Evolutionary conservation across 1,139 yeast genomes (phyloP), one percentile per base, ranked within the genome.

Genomic region (Sugiyamaella pinicola): DNA sequence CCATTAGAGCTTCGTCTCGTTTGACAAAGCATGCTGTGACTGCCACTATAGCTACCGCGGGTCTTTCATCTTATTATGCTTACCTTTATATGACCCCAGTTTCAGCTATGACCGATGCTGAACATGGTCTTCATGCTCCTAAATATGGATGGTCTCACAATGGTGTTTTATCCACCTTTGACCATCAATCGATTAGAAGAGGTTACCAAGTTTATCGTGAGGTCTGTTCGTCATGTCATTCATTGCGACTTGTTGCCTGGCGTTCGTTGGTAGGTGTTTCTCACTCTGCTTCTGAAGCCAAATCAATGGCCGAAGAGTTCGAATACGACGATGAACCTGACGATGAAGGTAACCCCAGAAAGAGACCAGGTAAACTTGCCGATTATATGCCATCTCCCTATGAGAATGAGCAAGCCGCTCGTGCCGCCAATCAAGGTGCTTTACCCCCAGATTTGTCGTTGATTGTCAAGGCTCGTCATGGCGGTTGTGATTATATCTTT

Each of bases 381-480:
- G 99, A 93, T 76, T 83, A 87, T 76, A 78, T 95, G 66, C 98
- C 96, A 65, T 87, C 87, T 61, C 99, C 99, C 57, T 93, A 93
- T 74, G 90, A 87, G 64, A 93, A 93, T 73, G 99, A 93, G 74
- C 95, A 95, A 78, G 98, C 98, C 62, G 99, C 99, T 51, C 89
- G 99, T 80, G 97, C 99, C 63, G 97, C 96, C 61, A 93, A 93
- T 81, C 97, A 89, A 78, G 99, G 99, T 75, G 97, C 99, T 59
- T 80, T 87, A 64, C 99, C 99, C 60, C 99, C 99, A 60, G 99
- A 93, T 78, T 84, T 93, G 72, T 90, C 97, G 39, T 82, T 93
- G 74, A 89, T 93, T 70, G 96, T 93, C 74, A 93, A 93, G 83
- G 98, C 99, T 64, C 88, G 99, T 83, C 99, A 93, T 77, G 98